These are phyloP conservation scores for Ophiostoma angusticollis DNA, from an alignment of 2,329 filamentous ascomycete species.

Conservation along the genomic window DNA sequence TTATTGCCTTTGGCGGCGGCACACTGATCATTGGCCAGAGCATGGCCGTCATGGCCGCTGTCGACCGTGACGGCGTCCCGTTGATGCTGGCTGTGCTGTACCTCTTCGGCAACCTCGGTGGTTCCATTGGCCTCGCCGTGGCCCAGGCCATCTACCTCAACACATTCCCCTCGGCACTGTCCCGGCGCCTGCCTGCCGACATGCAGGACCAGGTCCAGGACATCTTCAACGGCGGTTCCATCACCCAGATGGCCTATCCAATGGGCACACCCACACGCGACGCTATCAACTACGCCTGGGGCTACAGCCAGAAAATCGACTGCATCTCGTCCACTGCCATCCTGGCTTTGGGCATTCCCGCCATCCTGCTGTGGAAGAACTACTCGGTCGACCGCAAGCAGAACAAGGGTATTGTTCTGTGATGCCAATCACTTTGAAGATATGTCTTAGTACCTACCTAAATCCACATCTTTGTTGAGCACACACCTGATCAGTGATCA, in stretches of 20 bases:
- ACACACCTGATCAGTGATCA: too few species aligned
- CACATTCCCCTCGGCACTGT: constrained; percentile 38
- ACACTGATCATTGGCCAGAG: constrained; percentile 45
- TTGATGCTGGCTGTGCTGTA: constrained; percentile 44
- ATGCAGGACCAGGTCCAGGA: constrained; percentile 31
- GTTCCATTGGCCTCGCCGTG: constrained; percentile 45
- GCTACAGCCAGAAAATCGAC: constrained; percentile 34
- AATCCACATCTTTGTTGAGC: too few species aligned
- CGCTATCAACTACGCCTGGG: constrained; percentile 47
- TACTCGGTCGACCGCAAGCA: constrained; percentile 14
- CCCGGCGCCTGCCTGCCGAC: constrained; percentile 31
- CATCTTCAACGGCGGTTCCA: constrained; percentile 35
- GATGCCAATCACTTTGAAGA: background rate
- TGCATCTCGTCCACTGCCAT: constrained; percentile 32
- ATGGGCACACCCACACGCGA: constrained; percentile 34
- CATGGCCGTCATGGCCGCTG: constrained; percentile 46
- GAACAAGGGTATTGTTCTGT: constrained; percentile 15
- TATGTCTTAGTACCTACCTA: too few species aligned
- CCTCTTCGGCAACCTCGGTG: constrained; percentile 45
- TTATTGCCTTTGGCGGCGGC: constrained; percentile 40
- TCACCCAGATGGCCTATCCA: constrained; percentile 36
- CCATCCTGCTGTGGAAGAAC: constrained; percentile 15
- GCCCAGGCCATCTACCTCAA: constrained; percentile 49
- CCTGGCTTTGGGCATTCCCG: constrained; percentile 11
- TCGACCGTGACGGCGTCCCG: constrained; percentile 43